Evolutionary conservation across 805 yeast genomes (phyloP), one percentile per base, ranked within the genome.

Genomic region (Blastobotrys muscicola): DNA sequence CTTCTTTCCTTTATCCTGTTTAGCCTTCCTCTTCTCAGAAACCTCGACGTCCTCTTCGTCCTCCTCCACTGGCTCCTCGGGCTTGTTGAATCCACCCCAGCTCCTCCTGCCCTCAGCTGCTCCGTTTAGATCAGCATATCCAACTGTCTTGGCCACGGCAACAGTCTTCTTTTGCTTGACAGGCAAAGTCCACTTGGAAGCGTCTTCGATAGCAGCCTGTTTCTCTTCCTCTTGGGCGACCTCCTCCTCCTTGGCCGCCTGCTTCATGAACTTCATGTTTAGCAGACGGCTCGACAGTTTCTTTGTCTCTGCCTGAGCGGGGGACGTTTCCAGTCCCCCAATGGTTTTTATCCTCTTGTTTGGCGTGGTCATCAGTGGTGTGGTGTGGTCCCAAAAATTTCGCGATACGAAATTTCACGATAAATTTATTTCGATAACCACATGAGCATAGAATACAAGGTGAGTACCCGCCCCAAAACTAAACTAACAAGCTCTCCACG

Each of bases 371-470:
- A 12, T 10, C n/a, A 15, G 32, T 14, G 26, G 23, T 36, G 20
- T 36, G 10, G 20, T 20, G 14, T 15, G 11, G 12, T 8, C 15
- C 33, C 26, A 13, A 12, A 9, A 29, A 30, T 38, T 26, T 30
- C 14, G 23, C 9, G 15, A 29, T 30, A 12, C 12, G 9, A 38
- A 15, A 38, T n/a, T n/a, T 13, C 36, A 33, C 15, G 32, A 36
- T 26, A 36, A 36, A 9, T 10, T 23, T 10, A 36, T 23, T 9
- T 13, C 14, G 12, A 23, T 29, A 36, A n/a, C 39, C n/a, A 36
- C 16, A 85, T 86, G 95, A 85, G 80, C 67, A 80, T 94, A n/a
- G 94, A 85, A 66, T 86, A 82, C 61, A 68, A 47, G 45, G 55
- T 51, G 38, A 15, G 52, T 30, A n/a, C 16, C 8, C 34, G 15